Conservation (phyloP, 495 filamentous ascomycete species). For the Tricharina praecox region DNA sequence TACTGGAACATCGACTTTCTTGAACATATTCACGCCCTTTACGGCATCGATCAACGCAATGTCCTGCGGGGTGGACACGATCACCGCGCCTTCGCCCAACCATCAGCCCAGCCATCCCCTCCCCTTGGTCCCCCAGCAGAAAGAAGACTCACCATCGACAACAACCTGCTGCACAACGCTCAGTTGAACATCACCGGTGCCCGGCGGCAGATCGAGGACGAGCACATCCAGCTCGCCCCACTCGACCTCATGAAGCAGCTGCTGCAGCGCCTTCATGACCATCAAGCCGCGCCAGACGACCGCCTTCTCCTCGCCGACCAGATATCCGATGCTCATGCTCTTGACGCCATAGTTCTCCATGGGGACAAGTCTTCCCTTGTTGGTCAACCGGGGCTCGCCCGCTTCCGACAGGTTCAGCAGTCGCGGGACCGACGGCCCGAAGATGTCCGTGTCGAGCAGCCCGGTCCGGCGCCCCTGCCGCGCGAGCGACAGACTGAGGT, state of each 20-base stretch:
- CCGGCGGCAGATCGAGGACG: slow-evolving; percentile 80
- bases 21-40: slow-evolving; percentile 81
- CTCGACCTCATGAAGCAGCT: slow-evolving; percentile 81
- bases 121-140: background rate
- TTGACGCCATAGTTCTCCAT: slow-evolving; percentile 91
- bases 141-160: slow-evolving; percentile 53
- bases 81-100: slow-evolving; percentile 44
- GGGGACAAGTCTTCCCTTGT: slow-evolving; percentile 44
- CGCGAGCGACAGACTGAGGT: slow-evolving; percentile 73
- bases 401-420: slow-evolving; percentile 64
- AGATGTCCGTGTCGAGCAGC: slow-evolving; percentile 90
- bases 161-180: slow-evolving; percentile 82
- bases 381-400: slow-evolving; percentile 46
- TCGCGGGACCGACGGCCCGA: slow-evolving; percentile 86
- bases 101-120: slow-evolving; percentile 1
- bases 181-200: slow-evolving; percentile 86
- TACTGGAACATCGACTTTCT: slow-evolving; percentile 57
- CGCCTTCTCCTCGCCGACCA: slow-evolving; percentile 57
- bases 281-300: slow-evolving; percentile 96
- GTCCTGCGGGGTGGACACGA: slow-evolving; percentile 86
- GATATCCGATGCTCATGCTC: slow-evolving; percentile 96
- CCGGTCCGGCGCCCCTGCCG: slow-evolving; percentile 62
- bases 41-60: slow-evolving; percentile 77
- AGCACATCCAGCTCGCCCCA: slow-evolving; percentile 76
- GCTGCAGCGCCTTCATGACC: slow-evolving; percentile 94